Evolutionary conservation across 495 filamentous ascomycete species (phyloP).

Genomic region (Aspergillus leporis): DNA sequence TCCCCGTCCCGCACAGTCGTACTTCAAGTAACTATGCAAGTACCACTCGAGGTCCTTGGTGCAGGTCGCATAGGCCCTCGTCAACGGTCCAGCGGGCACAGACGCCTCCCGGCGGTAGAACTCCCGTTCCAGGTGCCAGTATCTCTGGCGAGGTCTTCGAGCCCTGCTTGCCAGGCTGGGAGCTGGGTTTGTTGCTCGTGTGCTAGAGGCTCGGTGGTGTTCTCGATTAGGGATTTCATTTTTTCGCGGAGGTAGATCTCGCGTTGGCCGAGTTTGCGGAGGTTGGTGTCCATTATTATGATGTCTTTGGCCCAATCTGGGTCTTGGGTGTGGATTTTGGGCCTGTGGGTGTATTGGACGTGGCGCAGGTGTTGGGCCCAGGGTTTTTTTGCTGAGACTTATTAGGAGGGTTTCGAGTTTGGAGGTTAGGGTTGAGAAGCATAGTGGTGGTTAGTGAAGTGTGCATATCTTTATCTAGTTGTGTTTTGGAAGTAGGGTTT

Average conservation of each 20-base stretch:
- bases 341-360: background rate
- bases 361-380: constrained; percentile 3
- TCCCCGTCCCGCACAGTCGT: constrained; percentile 7
- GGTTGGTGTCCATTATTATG: background rate
- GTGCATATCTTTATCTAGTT: background rate
- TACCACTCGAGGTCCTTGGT: background rate
- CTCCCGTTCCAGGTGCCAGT: constrained; percentile 8
- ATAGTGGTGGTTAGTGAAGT: background rate
- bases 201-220: background rate
- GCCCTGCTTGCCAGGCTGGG: background rate
- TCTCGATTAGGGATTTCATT: background rate
- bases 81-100: background rate
- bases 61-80: background rate
- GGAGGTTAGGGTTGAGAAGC: background rate
- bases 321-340: background rate
- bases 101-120: constrained; percentile 9
- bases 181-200: background rate
- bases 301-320: constrained; percentile 4
- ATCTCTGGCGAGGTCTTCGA: background rate
- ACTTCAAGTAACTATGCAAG: background rate
- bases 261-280: constrained; percentile 2
- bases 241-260: constrained; percentile 3
- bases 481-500: background rate
- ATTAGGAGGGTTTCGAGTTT: background rate
- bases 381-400: background rate